A percentile compares a stretch with the other conserved stretches of the same genome.
Evolutionary conservation across 1,284 basidiomycete genomes (phyloP).

Genomic region (Heterobasidion irregulare): DNA sequence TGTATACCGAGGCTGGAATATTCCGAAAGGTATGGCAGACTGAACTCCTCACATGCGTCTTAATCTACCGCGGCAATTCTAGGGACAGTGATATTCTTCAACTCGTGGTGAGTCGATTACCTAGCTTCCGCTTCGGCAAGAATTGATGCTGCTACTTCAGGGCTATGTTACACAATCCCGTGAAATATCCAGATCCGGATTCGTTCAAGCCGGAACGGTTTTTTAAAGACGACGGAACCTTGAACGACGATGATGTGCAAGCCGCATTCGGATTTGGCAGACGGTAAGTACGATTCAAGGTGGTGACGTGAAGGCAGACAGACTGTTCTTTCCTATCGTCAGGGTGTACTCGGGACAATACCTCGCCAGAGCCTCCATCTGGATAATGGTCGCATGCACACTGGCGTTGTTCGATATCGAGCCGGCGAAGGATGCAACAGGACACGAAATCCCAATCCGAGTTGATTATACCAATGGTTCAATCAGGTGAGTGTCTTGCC

Average conservation of each 20-base stretch:
- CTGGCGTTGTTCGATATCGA: slow-evolving; percentile 6
- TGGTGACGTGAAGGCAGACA: neutral
- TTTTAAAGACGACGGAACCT: slow-evolving; percentile 9
- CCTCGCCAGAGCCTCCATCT: slow-evolving; percentile 11
- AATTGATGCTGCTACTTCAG: slow-evolving; percentile 4
- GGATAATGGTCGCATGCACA: slow-evolving; percentile 2
- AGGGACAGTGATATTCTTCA: slow-evolving; percentile 17
- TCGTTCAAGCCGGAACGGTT: slow-evolving; percentile 20
- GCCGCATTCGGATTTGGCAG: slow-evolving; percentile 10
- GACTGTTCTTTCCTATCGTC: neutral
- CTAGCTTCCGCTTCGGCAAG: too few relatives aligned
- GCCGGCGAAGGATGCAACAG: slow-evolving; percentile 3
- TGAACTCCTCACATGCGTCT: neutral
- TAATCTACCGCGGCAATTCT: neutral
- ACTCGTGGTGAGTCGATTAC: slow-evolving; percentile 26
- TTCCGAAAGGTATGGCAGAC: slow-evolving; percentile 11
- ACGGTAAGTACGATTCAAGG: neutral
- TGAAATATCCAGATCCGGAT: slow-evolving; percentile 17
- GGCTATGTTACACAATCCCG: slow-evolving; percentile 19
- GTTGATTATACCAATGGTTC: neutral
- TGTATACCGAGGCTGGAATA: slow-evolving; percentile 13
- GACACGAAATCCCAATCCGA: slow-evolving; percentile 1
- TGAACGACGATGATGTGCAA: slow-evolving; percentile 9
- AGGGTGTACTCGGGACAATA: slow-evolving; percentile 12
- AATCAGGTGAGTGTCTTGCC: neutral